Conservation (phyloP, 352 stramenopile species). For the Pseudoperonospora humuli region DNA sequence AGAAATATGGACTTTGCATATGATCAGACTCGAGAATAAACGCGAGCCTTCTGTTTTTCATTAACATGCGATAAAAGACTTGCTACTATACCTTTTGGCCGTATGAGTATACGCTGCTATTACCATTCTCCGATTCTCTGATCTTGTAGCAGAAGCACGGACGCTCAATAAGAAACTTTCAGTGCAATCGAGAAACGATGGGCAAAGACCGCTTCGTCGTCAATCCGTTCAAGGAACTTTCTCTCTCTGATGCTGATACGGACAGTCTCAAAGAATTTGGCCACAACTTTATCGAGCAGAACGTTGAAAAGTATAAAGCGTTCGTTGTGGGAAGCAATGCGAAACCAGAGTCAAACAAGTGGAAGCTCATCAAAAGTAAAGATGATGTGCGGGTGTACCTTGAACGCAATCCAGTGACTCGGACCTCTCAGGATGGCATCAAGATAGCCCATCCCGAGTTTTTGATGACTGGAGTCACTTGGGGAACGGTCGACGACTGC, state of each 20-base stretch:
- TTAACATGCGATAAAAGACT: too few relatives aligned
- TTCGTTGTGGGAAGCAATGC: conserved; percentile 12
- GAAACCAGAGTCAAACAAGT: conserved; percentile 26
- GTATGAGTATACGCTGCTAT: too few relatives aligned
- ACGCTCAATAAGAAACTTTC: too few relatives aligned
- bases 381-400: conserved; percentile 23
- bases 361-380: conserved; percentile 29
- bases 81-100: too few relatives aligned
- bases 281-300: conserved; percentile 23
- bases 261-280: conserved; percentile 15
- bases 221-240: conserved; percentile 22
- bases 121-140: too few relatives aligned
- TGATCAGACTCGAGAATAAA: too few relatives aligned
- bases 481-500: conserved; percentile 31
- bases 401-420: conserved; percentile 14
- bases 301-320: conserved; percentile 31
- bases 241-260: conserved; percentile 12
- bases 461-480: conserved; percentile 26
- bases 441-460: conserved; percentile 14
- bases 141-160: too few relatives aligned
- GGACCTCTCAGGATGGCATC: background rate
- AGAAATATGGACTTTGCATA: too few relatives aligned
- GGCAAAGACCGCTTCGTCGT: conserved; percentile 24
- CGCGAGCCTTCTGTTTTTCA: too few relatives aligned
- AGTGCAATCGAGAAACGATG: conserved; percentile 10